Conservation (phyloP, 306 rosid species). For the Cucumis sativus region Cucumber_9930_V3 NC_026660.2:26169501-26170000, state of each 20-base stretch:
- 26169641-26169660: constrained; percentile 15
- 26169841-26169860: constrained; percentile 16
- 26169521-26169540: constrained; percentile 40
- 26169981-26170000: background rate
- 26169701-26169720: background rate
- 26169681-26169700: background rate
- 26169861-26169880: constrained; percentile 15
- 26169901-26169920: constrained; percentile 10
- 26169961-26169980: background rate
- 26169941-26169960: background rate
- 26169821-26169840: background rate
- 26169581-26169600: constrained; percentile 22
- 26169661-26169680: background rate
- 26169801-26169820: constrained; percentile 13
- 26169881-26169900: constrained; percentile 9
- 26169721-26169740: background rate
- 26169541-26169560: constrained; percentile 32
- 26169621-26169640: constrained; percentile 3
- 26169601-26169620: constrained; percentile 14
- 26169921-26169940: background rate
- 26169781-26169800: background rate
- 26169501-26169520: constrained; percentile 34
- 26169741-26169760: background rate
- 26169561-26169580: constrained; percentile 35
- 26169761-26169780: constrained; percentile 8